A percentile compares a stretch with the other conserved stretches of the same genome.
Conservation (phyloP, 345 rosid species). For the Stellera chamaejasme region DNA sequence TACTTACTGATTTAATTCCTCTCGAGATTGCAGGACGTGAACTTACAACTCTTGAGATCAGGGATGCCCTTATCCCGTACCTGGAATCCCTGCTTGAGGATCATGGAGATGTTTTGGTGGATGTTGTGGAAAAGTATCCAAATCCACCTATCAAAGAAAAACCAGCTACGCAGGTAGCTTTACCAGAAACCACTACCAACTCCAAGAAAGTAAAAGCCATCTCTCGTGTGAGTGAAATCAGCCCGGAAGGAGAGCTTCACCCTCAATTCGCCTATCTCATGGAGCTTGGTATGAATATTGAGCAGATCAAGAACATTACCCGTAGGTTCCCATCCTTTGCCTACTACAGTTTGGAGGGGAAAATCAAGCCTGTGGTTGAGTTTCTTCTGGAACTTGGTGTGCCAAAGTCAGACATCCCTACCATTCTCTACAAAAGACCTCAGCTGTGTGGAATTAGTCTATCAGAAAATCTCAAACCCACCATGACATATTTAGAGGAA, state of each 20-base stretch:
- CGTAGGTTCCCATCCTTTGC: conserved; percentile 74
- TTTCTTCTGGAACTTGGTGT: conserved; percentile 80
- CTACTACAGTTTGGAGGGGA: conserved; percentile 72
- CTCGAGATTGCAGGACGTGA: conserved; percentile 57
- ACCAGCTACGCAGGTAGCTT: conserved; percentile 19
- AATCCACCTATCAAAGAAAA: conserved; percentile 40
- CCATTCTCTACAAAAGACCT: conserved; percentile 65
- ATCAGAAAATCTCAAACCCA: conserved; percentile 63
- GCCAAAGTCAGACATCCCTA: conserved; percentile 52
- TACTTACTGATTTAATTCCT: conserved; percentile 4
- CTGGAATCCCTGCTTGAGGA: conserved; percentile 61
- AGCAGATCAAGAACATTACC: conserved; percentile 69
- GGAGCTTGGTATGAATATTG: conserved; percentile 74
- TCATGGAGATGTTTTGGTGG: conserved; percentile 47
- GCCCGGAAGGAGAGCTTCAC: conserved; percentile 49
- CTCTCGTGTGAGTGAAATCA: conserved; percentile 54
- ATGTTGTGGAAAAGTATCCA: conserved; percentile 67
- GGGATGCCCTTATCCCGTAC: conserved; percentile 81
- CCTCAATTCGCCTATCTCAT: conserved; percentile 69
- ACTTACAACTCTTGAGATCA: conserved; percentile 81
- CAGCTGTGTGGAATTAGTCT: conserved; percentile 86
- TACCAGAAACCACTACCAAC: conserved; percentile 26
- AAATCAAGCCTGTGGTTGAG: conserved; percentile 81
- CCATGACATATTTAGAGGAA: conserved; percentile 64
- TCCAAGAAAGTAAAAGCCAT: conserved; percentile 52